A percentile compares a stretch with the other conserved stretches of the same genome.
Evolutionary conservation across 495 filamentous ascomycete species (phyloP).

Genomic region (Trichoderma asperelloides): DNA sequence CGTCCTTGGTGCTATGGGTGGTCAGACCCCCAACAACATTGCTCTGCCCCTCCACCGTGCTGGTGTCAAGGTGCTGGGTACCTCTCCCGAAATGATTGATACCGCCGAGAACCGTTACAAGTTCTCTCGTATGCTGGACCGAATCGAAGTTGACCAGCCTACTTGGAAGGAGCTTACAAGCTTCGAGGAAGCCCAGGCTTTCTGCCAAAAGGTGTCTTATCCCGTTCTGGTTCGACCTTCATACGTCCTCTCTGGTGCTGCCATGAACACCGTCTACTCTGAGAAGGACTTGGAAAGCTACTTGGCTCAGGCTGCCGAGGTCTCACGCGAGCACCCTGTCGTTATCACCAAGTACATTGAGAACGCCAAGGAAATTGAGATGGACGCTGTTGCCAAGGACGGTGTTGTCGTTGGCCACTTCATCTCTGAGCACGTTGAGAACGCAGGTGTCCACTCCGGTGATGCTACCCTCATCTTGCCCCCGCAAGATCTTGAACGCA

Average conservation of each 20-base stretch:
- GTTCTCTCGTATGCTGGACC: constrained; percentile 93
- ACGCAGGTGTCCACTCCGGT: constrained; percentile 93
- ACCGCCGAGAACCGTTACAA: constrained; percentile 97
- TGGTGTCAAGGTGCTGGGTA: constrained; percentile 87
- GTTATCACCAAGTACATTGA: constrained; percentile 99
- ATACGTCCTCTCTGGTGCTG: constrained; percentile 93
- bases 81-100: constrained; percentile 98
- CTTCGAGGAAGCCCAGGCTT: constrained; percentile 74
- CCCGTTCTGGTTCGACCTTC: constrained; percentile 89
- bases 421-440: constrained; percentile 92
- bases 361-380: constrained; percentile 94
- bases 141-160: constrained; percentile 92
- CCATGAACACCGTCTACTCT: constrained; percentile 94
- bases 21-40: constrained; percentile 97
- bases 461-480: constrained; percentile 91
- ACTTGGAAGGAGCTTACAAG: constrained; percentile 96
- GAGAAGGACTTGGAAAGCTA: constrained; percentile 82
- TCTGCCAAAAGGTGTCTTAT: constrained; percentile 78
- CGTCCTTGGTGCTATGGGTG: constrained; percentile 96
- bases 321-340: constrained; percentile 91
- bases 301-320: constrained; percentile 77
- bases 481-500: constrained; percentile 83
- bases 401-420: constrained; percentile 87
- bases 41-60: constrained; percentile 79
- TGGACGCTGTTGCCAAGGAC: constrained; percentile 84